A percentile compares a stretch with the other conserved stretches of the same genome.
Evolutionary conservation across 176 grass and related monocot species (phyloP).

Genomic region (Hordeum vulgare): MorexV3_pseudomolecules_assembly NC_058523.1:147652395-147652894

Average conservation of each 20-base stretch:
- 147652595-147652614: too few species aligned
- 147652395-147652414: not conserved
- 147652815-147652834: slow-evolving; percentile 52
- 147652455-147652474: not conserved
- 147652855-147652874: slow-evolving; percentile 58
- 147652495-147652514: not conserved
- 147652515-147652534: not conserved
- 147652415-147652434: not conserved
- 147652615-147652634: too few species aligned
- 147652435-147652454: not conserved
- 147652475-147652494: not conserved
- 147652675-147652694: slow-evolving; percentile 17
- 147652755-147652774: slow-evolving; percentile 16
- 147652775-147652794: slow-evolving; percentile 53
- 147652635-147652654: too few species aligned
- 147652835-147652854: slow-evolving; percentile 38
- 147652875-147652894: slow-evolving; percentile 38
- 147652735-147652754: slow-evolving; percentile 36
- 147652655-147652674: too few species aligned
- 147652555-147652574: not conserved
- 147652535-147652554: not conserved
- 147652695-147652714: slow-evolving; percentile 19
- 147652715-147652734: slow-evolving; percentile 25
- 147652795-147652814: slow-evolving; percentile 45
- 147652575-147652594: not conserved